These are phyloP conservation scores for Dictyostelium gargantuum DNA, from an alignment of 208 protist genomes.

Conservation along the genomic window DNA sequence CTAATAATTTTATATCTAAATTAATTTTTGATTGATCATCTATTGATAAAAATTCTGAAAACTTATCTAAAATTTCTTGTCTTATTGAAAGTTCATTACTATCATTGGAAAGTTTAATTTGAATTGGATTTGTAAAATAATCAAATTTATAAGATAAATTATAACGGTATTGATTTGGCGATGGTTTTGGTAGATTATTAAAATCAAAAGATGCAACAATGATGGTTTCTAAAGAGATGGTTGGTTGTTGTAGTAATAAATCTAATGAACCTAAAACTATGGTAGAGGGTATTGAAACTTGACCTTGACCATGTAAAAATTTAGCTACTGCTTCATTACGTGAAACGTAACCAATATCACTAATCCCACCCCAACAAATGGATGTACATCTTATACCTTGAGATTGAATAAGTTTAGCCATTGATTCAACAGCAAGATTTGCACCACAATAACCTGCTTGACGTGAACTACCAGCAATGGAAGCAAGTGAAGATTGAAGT, in stretches of 20 bases:
- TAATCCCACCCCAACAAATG: background rate
- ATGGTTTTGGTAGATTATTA: background rate
- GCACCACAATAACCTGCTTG: background rate
- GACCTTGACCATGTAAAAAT: background rate
- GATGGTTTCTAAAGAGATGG: background rate
- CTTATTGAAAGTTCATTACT: background rate
- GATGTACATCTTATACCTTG: background rate
- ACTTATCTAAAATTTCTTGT: background rate
- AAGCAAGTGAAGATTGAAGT: background rate
- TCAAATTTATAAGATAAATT: background rate
- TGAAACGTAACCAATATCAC: background rate
- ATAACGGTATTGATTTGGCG: background rate
- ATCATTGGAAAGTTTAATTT: background rate
- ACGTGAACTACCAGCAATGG: background rate
- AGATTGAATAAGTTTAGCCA: background rate
- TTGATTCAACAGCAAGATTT: background rate
- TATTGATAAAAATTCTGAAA: constrained; percentile 12
- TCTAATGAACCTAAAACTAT: background rate
- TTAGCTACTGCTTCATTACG: background rate
- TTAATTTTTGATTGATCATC: constrained; percentile 27
- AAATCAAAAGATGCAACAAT: background rate
- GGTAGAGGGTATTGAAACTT: background rate
- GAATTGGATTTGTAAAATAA: background rate
- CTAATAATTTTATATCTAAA: background rate
- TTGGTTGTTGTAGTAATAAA: background rate